phyloP scores from a whole-genome alignment of 2,329 filamentous ascomycete genomes.

The Plectosphaerella sp. region DNA sequence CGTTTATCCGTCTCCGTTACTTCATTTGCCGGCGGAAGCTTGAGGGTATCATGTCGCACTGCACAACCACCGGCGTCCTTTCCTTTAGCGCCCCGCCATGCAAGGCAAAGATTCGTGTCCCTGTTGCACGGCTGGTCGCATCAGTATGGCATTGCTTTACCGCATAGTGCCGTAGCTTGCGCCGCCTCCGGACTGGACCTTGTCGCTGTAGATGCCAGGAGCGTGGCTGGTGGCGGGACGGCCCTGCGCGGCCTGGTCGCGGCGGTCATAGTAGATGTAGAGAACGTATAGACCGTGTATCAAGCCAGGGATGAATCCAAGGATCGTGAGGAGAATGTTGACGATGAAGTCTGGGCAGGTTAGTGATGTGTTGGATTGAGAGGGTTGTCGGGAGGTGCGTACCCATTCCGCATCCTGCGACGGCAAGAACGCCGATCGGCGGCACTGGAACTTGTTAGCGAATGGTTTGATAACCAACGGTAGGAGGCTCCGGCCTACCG shows the following conservation, averaged over 20 bases:
- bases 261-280: constrained; percentile 77
- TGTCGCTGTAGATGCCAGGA: constrained; percentile 67
- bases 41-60: not conserved
- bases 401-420: constrained; percentile 60
- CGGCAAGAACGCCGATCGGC: constrained; percentile 58
- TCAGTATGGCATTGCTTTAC: constrained; percentile 11
- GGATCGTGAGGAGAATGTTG: constrained; percentile 62
- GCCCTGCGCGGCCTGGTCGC: constrained; percentile 57
- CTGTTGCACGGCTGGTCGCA: not conserved
- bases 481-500: constrained; percentile 30
- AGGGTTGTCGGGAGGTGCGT: constrained; percentile 13
- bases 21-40: not conserved
- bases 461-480: not conserved
- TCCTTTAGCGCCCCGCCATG: too few relatives aligned
- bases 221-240: constrained; percentile 49
- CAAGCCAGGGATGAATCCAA: constrained; percentile 73
- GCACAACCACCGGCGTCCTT: not conserved
- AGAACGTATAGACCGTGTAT: constrained; percentile 78
- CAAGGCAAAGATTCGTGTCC: not conserved
- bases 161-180: constrained; percentile 55
- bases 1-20: not conserved
- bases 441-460: constrained; percentile 48
- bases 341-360: constrained; percentile 51
- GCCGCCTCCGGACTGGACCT: constrained; percentile 64
- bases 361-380: not conserved